Percentiles rank a stretch among this genome's conserved stretches.
These are phyloP conservation scores for Backusella circina DNA, from an alignment of 192 early-diverging fungal species.

Conservation along the genomic window DNA sequence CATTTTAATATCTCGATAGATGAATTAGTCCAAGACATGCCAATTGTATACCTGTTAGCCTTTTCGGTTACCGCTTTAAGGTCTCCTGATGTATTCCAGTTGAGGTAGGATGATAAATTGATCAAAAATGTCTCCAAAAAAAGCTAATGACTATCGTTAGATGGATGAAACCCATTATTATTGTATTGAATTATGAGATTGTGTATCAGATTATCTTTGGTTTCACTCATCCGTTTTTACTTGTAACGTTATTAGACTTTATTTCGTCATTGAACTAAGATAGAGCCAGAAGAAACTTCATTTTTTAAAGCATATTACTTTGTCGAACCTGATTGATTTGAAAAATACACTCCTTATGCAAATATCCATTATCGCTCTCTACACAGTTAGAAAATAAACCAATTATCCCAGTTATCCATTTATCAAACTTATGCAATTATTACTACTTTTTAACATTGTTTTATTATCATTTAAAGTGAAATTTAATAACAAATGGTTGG, in stretches of 20 bases:
- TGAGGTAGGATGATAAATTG: neutral
- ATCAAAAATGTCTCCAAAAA: neutral
- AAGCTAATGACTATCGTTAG: neutral
- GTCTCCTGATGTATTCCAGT: neutral
- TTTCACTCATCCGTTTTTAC: neutral
- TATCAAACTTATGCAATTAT: neutral
- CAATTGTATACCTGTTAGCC: neutral
- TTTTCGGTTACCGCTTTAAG: neutral
- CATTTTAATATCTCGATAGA: neutral
- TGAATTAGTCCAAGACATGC: neutral
- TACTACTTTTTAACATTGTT: neutral
- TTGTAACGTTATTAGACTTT: neutral
- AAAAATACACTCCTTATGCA: too few relatives aligned
- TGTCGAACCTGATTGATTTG: too few relatives aligned
- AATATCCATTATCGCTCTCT: too few relatives aligned
- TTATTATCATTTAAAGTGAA: conserved; percentile 2
- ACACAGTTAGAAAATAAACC: neutral
- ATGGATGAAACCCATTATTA: neutral
- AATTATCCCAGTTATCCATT: neutral
- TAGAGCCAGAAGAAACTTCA: neutral
- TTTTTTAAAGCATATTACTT: neutral
- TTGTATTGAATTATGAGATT: neutral
- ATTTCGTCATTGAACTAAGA: neutral
- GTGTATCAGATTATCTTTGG: conserved; percentile 1
- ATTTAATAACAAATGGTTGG: neutral